Conservation (phyloP, 176 grass and related monocot species). For the Lolium rigidum region DNA sequence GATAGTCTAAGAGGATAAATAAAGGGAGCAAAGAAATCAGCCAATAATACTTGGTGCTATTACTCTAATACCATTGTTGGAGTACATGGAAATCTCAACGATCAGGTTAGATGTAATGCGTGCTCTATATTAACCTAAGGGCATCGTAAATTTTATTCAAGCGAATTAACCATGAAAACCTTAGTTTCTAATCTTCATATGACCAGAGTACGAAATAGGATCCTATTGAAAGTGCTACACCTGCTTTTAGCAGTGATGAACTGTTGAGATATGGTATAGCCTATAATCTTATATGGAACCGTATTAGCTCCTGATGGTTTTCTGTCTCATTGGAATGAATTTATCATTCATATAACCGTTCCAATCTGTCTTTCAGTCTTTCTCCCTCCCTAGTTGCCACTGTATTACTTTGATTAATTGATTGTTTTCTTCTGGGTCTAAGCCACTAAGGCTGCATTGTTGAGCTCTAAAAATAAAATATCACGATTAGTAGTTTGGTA, state of each 20-base stretch:
- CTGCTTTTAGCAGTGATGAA: not conserved
- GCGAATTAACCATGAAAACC: constrained; percentile 5
- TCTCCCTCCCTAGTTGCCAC: not conserved
- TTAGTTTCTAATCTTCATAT: not conserved
- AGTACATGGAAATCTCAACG: constrained; percentile 4
- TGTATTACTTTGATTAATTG: not conserved
- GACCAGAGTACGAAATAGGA: not conserved
- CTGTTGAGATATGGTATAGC: not conserved
- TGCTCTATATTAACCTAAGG: not conserved
- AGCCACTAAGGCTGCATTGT: not conserved
- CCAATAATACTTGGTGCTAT: not conserved
- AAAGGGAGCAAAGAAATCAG: not conserved
- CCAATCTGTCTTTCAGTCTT: not conserved
- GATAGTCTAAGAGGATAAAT: constrained; percentile 8
- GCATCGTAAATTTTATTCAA: not conserved
- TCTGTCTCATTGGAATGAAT: not conserved
- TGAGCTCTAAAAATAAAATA: not conserved
- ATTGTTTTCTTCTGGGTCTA: not conserved
- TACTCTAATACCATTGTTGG: constrained; percentile 1
- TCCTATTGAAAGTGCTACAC: not conserved
- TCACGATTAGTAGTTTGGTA: not conserved
- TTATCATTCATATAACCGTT: not conserved
- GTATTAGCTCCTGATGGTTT: not conserved
- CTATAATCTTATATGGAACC: not conserved
- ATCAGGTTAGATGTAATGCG: not conserved